These are phyloP conservation scores for Sugiyamaella smithiae DNA, from an alignment of 805 yeast species.

Conservation along the genomic window DNA sequence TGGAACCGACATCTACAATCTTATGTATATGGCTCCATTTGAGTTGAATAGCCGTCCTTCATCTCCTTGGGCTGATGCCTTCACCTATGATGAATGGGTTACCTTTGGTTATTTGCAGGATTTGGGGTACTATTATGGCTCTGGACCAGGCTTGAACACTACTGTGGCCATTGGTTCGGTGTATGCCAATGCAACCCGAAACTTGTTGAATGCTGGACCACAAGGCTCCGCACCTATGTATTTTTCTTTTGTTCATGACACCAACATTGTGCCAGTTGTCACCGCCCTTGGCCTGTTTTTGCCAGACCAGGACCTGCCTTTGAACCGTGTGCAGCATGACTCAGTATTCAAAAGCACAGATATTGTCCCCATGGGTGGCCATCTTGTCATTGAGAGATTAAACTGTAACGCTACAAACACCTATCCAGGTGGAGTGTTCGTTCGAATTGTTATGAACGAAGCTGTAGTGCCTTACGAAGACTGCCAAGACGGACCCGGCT, in stretches of 20 bases:
- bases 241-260: conserved; percentile 54
- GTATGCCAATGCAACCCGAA: conserved; percentile 47
- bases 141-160: conserved; percentile 49
- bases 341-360: conserved; percentile 47
- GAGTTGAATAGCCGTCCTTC: conserved; percentile 49
- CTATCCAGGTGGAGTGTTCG: conserved; percentile 34
- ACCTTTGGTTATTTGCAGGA: conserved; percentile 43
- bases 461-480: conserved; percentile 51
- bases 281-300: conserved; percentile 48
- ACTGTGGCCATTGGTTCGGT: conserved; percentile 44
- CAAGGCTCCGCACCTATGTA: conserved; percentile 38
- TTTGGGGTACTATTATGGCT: conserved; percentile 43
- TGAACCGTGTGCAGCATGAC: conserved; percentile 31
- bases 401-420: conserved; percentile 39
- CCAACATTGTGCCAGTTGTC: conserved; percentile 50
- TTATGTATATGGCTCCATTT: conserved; percentile 49
- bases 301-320: conserved; percentile 42
- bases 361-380: conserved; percentile 57
- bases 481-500: conserved; percentile 56
- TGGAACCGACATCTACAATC: conserved; percentile 38
- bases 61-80: conserved; percentile 43
- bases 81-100: conserved; percentile 50
- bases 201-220: conserved; percentile 41
- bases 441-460: conserved; percentile 51
- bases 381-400: conserved; percentile 50